Conservation (phyloP, 108 stramenopile genomes). For the Cyclotella sp. region DNA sequence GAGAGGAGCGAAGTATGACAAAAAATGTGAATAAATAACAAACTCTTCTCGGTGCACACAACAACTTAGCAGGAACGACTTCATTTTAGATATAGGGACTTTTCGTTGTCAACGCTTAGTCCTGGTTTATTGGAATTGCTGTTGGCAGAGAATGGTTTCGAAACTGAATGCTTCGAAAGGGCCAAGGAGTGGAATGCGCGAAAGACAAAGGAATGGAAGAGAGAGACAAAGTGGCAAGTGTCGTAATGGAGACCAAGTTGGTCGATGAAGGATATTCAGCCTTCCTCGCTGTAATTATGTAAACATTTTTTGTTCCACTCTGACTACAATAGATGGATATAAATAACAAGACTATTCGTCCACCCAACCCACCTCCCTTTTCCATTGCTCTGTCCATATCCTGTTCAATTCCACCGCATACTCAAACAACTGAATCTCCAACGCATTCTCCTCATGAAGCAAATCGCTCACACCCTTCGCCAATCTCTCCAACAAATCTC, state of each 20-base stretch:
- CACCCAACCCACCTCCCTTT: constrained; percentile 10
- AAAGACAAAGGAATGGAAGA: constrained; percentile 23
- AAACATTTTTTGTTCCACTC: too few relatives aligned
- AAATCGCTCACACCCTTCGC: not conserved
- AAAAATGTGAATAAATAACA: too few relatives aligned
- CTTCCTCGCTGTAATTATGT: too few relatives aligned
- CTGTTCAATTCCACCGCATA: constrained; percentile 16
- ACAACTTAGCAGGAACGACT: too few relatives aligned
- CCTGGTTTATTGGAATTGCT: constrained; percentile 9
- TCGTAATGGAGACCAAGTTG: too few relatives aligned
- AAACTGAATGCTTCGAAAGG: constrained; percentile 29
- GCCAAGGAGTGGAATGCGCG: constrained; percentile 13
- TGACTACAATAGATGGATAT: too few relatives aligned
- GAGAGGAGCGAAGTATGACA: too few relatives aligned
- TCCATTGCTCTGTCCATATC: constrained; percentile 20
- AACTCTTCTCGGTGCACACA: too few relatives aligned
- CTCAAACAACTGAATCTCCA: constrained; percentile 44
- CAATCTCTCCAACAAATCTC: constrained; percentile 24
- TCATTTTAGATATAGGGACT: constrained; percentile 44
- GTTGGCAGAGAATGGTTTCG: constrained; percentile 16
- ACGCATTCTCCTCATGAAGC: constrained; percentile 16
- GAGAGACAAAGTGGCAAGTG: too few relatives aligned
- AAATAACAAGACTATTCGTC: too few relatives aligned
- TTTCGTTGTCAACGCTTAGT: constrained; percentile 14
- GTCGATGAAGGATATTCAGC: too few relatives aligned